Evolutionary conservation across 1,284 basidiomycete genomes (phyloP).

Genomic region (Ustilago shanxiensis): DNA sequence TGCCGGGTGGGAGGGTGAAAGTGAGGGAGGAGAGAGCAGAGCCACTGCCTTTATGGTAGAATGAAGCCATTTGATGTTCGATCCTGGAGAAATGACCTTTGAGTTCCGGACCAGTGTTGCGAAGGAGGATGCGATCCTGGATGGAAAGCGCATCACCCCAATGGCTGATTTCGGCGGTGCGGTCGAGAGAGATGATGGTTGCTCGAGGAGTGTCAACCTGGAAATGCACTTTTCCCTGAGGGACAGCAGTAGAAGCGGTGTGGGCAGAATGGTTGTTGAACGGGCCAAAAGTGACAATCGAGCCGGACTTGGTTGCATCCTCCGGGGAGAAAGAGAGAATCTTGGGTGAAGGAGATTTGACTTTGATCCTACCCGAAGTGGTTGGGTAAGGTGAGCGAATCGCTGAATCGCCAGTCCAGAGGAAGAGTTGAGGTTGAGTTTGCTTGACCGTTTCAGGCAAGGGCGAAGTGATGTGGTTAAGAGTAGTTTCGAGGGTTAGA

Average conservation of each 20-base stretch:
- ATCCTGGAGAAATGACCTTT: slow-evolving; percentile 96
- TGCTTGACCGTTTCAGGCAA: slow-evolving; percentile 82
- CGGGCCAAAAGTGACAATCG: slow-evolving; percentile 88
- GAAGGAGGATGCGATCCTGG: slow-evolving; percentile 85
- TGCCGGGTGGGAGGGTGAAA: slow-evolving; percentile 72
- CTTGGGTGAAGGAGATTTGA: slow-evolving; percentile 68
- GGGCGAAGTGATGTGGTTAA: slow-evolving; percentile 82
- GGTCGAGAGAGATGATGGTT: slow-evolving; percentile 79
- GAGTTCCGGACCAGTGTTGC: slow-evolving; percentile 89
- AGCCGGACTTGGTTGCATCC: slow-evolving; percentile 79
- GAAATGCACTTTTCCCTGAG: slow-evolving; percentile 80
- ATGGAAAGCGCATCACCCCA: slow-evolving; percentile 96
- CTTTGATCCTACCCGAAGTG: slow-evolving; percentile 84
- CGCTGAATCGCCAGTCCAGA: slow-evolving; percentile 81
- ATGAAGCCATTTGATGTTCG: slow-evolving; percentile 82
- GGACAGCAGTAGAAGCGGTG: slow-evolving; percentile 70
- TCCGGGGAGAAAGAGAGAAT: slow-evolving; percentile 70
- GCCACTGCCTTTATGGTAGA: slow-evolving; percentile 75
- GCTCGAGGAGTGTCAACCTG: slow-evolving; percentile 83
- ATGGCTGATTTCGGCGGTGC: slow-evolving; percentile 90
- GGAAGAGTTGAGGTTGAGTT: slow-evolving; percentile 82
- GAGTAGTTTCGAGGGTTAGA: slow-evolving; percentile 72
- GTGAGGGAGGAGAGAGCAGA: slow-evolving; percentile 80
- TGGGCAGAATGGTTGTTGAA: slow-evolving; percentile 78
- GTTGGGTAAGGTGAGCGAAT: slow-evolving; percentile 86